A percentile compares a stretch with the other conserved stretches of the same genome.
These are phyloP conservation scores for Selenicereus undatus DNA, from an alignment of 148 eudicot genomes.

Conservation along the genomic window DNA sequence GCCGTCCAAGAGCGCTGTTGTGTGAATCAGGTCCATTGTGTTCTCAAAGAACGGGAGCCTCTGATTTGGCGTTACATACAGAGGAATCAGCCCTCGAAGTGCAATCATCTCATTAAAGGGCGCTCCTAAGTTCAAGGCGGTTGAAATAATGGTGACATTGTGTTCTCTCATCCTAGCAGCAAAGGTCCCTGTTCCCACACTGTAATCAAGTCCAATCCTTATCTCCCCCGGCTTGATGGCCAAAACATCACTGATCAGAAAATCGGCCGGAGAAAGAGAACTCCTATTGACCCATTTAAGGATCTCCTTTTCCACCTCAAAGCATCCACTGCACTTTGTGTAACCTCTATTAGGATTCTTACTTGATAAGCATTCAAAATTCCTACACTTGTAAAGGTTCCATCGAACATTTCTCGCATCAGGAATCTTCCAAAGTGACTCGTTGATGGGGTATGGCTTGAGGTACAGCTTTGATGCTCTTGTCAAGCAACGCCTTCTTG, in stretches of 20 bases:
- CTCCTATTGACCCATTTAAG: conserved; percentile 65
- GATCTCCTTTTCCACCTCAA: conserved; percentile 90
- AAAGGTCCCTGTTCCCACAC: conserved; percentile 87
- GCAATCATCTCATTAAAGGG: conserved; percentile 93
- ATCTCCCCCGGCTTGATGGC: conserved; percentile 78
- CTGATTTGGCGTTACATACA: conserved; percentile 71
- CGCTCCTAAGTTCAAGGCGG: conserved; percentile 88
- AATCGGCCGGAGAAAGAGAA: conserved; percentile 44
- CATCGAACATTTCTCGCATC: conserved; percentile 83
- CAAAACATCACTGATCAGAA: conserved; percentile 59
- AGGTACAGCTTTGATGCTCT: conserved; percentile 76
- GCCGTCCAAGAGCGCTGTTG: conserved; percentile 77
- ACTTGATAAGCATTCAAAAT: conserved; percentile 73
- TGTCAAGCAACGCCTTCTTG: conserved; percentile 85
- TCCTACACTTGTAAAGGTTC: conserved; percentile 72
- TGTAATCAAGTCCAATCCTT: conserved; percentile 81
- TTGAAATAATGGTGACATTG: conserved; percentile 70
- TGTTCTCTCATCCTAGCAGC: conserved; percentile 90
- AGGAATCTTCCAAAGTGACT: conserved; percentile 84
- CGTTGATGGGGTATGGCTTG: conserved; percentile 78
- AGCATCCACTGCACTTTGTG: conserved; percentile 70
- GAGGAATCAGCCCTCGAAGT: conserved; percentile 77
- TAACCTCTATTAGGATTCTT: conserved; percentile 76
- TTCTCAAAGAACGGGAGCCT: conserved; percentile 92
- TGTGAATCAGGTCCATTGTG: conserved; percentile 87